Evolutionary conservation across 1,284 basidiomycete species (phyloP).

Genomic region (Heterobasidion occidentale): DNA sequence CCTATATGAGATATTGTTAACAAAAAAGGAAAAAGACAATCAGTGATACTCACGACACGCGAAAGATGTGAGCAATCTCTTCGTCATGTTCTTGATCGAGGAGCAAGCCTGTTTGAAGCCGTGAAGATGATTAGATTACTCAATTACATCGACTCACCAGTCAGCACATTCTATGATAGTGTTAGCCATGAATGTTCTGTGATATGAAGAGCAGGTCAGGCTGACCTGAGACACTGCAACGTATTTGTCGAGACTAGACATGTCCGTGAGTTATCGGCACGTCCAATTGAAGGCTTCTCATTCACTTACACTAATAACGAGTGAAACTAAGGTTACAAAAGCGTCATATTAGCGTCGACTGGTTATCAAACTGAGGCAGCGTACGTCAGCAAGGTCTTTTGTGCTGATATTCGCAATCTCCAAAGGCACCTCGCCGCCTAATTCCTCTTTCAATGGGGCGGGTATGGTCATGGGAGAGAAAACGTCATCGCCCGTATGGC

Average conservation of each 20-base stretch:
- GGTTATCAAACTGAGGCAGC: not conserved
- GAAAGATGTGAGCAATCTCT: constrained; percentile 33
- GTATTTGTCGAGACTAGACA: constrained; percentile 1
- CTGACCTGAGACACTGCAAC: constrained; percentile 10
- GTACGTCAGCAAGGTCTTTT: constrained; percentile 27
- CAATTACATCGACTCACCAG: not conserved
- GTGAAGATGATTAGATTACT: not conserved
- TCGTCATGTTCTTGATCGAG: constrained; percentile 14
- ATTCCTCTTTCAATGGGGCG: not conserved
- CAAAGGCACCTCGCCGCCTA: not conserved
- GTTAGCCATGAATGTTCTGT: not conserved
- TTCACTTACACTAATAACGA: constrained; percentile 36
- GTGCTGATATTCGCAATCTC: not conserved
- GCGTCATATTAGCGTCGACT: not conserved
- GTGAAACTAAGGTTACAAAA: constrained; percentile 27
- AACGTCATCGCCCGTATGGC: not conserved
- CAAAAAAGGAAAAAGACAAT: too few relatives aligned
- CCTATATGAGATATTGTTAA: constrained; percentile 20
- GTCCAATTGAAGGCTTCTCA: not conserved
- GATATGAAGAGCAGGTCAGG: not conserved
- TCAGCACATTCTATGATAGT: not conserved
- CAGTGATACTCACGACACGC: constrained; percentile 32
- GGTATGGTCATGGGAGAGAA: constrained; percentile 4
- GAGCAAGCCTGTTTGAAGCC: constrained; percentile 22
- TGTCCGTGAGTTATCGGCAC: not conserved